A percentile compares a stretch with the other conserved stretches of the same genome.
Conservation (phyloP, 768 basidiomycete genomes). For the Boletellus ananiceps region DNA sequence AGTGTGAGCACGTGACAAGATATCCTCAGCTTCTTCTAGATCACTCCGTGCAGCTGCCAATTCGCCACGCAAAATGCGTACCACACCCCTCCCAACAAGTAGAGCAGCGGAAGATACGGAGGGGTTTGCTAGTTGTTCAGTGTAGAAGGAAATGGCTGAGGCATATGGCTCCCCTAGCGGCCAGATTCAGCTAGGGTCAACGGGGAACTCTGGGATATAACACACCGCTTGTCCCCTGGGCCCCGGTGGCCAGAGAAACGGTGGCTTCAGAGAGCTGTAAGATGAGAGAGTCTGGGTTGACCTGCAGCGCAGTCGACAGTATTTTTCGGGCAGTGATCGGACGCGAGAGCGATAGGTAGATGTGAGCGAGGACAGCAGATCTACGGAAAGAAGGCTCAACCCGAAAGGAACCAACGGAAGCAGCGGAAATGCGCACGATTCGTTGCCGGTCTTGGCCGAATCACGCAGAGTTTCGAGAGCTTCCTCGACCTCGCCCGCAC, state of each 20-base stretch:
- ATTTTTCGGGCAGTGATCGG: constrained; percentile 84
- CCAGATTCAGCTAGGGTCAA: background rate
- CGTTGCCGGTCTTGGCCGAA: constrained; percentile 68
- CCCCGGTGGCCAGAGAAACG: constrained; percentile 70
- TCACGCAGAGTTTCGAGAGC: constrained; percentile 83
- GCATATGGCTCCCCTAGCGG: constrained; percentile 31
- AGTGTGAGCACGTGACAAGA: constrained; percentile 43
- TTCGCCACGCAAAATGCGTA: constrained; percentile 73
- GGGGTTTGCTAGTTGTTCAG: constrained; percentile 79
- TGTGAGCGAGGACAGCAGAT: constrained; percentile 76
- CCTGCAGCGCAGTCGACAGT: constrained; percentile 76
- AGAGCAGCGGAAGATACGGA: constrained; percentile 70
- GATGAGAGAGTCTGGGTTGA: constrained; percentile 86
- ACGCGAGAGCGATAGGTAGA: constrained; percentile 88
- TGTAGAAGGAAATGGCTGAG: constrained; percentile 60
- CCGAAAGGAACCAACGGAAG: background rate
- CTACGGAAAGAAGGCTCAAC: constrained; percentile 36
- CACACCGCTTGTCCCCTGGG: constrained; percentile 50
- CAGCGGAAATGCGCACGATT: constrained; percentile 58
- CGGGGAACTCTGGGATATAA: constrained; percentile 26
- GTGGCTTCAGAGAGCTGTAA: constrained; percentile 87
- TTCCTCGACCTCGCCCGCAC: constrained; percentile 85
- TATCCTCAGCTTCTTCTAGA: constrained; percentile 57
- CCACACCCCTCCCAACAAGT: constrained; percentile 74
- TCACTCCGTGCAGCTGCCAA: constrained; percentile 74